phyloP scores from a whole-genome alignment of 2,329 filamentous ascomycete species.

The Ceratocystis albifundus region DNA sequence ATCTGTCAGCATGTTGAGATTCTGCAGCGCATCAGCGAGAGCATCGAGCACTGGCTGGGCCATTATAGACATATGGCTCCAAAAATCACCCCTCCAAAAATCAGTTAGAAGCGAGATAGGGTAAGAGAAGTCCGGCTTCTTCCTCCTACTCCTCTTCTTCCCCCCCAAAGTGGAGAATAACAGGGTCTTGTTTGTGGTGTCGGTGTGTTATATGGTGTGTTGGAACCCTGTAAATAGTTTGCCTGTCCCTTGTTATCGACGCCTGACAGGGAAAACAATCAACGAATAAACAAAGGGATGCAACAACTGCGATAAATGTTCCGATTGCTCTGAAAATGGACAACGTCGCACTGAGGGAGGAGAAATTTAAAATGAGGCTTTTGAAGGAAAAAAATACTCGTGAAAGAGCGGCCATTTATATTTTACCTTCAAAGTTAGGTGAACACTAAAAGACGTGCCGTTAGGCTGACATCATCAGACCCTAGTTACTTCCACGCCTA shows the following conservation, averaged over 20 bases:
- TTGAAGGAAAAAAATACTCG: too few species aligned
- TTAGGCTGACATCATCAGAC: background rate
- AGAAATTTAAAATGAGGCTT: background rate
- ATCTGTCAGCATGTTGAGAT: conserved; percentile 10
- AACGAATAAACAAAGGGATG: background rate
- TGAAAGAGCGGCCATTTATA: too few species aligned
- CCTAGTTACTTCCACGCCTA: background rate
- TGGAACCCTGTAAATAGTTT: conserved; percentile 2
- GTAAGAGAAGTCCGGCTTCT: too few species aligned
- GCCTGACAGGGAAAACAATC: background rate
- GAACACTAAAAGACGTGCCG: too few species aligned
- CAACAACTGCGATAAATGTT: too few species aligned
- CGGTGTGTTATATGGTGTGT: conserved; percentile 4
- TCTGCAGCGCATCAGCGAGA: conserved; percentile 7
- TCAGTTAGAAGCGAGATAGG: background rate
- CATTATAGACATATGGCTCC: background rate
- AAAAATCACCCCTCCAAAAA: background rate
- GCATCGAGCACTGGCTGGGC: conserved; percentile 3
- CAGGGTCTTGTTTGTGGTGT: background rate
- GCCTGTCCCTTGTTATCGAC: background rate
- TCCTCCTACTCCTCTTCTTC: too few species aligned
- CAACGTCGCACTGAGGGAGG: background rate
- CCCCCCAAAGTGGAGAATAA: conserved; percentile 5
- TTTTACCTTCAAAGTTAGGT: too few species aligned
- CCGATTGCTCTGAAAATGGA: background rate